Evolutionary conservation across 352 stramenopile genomes (phyloP).

Genomic region (Pythium utonaiense): DNA sequence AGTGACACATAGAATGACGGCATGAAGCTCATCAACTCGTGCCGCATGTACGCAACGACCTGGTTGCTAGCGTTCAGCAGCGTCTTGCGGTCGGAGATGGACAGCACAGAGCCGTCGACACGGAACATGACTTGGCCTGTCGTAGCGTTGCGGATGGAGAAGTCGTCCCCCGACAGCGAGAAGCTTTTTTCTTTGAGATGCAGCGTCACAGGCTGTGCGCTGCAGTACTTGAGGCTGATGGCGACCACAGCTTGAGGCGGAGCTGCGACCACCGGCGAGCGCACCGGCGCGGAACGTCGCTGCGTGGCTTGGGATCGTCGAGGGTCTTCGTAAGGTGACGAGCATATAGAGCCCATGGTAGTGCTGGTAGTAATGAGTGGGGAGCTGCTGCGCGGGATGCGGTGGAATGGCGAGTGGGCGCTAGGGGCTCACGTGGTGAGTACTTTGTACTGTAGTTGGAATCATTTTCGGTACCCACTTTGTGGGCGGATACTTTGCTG

Average conservation of each 20-base stretch:
- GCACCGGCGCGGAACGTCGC: too few species aligned
- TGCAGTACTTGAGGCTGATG: conserved; percentile 10
- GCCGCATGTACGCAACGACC: conserved; percentile 18
- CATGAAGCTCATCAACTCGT: conserved; percentile 16
- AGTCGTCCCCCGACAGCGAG: conserved; percentile 23
- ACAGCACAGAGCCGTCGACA: conserved; percentile 15
- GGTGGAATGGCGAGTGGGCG: too few species aligned
- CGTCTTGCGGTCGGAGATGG: conserved; percentile 17
- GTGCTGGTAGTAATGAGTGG: too few species aligned
- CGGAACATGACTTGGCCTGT: conserved; percentile 13
- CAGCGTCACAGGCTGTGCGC: conserved; percentile 11
- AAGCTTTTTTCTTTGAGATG: conserved; percentile 23
- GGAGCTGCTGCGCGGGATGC: too few species aligned
- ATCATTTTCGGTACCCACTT: too few species aligned
- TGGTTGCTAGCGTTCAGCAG: conserved; percentile 15
- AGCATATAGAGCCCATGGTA: too few species aligned
- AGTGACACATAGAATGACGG: conserved; percentile 19
- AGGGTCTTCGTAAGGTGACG: too few species aligned
- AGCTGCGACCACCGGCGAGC: too few species aligned
- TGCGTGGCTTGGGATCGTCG: too few species aligned
- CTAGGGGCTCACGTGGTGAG: too few species aligned
- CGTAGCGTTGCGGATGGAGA: conserved; percentile 19
- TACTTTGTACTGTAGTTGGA: too few species aligned
- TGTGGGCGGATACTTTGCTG: too few species aligned
- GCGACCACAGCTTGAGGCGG: conserved; percentile 1